Conservation (phyloP, 257 asterid genomes). For the Gardenia jasminoides region DNA sequence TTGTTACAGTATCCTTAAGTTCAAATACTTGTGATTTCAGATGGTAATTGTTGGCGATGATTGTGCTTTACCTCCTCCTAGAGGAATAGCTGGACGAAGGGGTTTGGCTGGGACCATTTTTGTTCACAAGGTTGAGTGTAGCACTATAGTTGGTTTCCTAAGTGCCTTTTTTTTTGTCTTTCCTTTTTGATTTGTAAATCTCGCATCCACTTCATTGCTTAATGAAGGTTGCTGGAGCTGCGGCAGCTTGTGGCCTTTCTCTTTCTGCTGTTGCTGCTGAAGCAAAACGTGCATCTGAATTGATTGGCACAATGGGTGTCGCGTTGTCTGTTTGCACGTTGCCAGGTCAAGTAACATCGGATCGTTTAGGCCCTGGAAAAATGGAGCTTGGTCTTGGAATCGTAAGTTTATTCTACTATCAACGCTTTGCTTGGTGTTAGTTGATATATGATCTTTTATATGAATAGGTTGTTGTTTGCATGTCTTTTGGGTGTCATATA, state of each 20-base stretch:
- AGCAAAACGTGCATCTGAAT: constrained; percentile 87
- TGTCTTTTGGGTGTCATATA: not conserved
- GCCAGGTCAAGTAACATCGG: constrained; percentile 88
- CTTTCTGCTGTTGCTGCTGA: constrained; percentile 80
- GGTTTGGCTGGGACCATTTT: constrained; percentile 98
- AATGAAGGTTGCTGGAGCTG: constrained; percentile 94
- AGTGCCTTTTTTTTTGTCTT: not conserved
- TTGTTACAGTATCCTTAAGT: not conserved
- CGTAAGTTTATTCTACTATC: constrained; percentile 40
- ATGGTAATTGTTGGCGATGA: constrained; percentile 99
- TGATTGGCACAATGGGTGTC: constrained; percentile 98
- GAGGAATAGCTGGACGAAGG: constrained; percentile 99
- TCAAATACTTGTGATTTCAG: constrained; percentile 41
- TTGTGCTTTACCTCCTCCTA: constrained; percentile 98
- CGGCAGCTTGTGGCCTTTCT: constrained; percentile 84
- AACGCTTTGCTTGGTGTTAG: constrained; percentile 18
- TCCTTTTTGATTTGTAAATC: no score
- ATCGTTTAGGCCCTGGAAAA: constrained; percentile 93
- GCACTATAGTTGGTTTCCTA: not conserved
- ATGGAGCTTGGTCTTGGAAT: constrained; percentile 99
- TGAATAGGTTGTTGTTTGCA: not conserved
- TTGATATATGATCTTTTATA: not conserved
- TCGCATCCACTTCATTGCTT: constrained; percentile 3
- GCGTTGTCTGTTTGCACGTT: constrained; percentile 92
- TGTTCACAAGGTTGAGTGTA: constrained; percentile 71